Conservation (phyloP, 495 filamentous ascomycete species). For the Friedmanniomyces simplex region DNA sequence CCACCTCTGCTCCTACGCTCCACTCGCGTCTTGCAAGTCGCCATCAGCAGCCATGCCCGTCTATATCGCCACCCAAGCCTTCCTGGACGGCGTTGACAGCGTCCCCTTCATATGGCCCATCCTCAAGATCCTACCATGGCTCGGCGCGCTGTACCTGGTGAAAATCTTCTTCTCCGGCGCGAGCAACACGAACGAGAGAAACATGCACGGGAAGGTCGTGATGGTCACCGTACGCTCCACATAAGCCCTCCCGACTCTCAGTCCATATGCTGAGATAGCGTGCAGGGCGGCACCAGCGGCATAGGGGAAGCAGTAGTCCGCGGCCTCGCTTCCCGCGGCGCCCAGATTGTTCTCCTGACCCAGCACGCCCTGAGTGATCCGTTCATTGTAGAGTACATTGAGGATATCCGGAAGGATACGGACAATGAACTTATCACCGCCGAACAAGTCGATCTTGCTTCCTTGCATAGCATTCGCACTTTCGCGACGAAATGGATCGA, state of each 20-base stretch:
- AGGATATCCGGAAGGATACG: constrained; percentile 71
- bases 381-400: constrained; percentile 85
- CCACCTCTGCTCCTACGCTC: too few relatives aligned
- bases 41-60: constrained; percentile 58
- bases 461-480: constrained; percentile 72
- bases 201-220: constrained; percentile 85
- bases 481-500: constrained; percentile 99
- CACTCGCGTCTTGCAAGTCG: background rate
- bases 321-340: constrained; percentile 69
- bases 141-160: constrained; percentile 51
- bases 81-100: constrained; percentile 53
- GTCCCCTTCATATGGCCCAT: constrained; percentile 55
- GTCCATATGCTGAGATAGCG: constrained; percentile 7
- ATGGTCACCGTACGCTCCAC: constrained; percentile 66
- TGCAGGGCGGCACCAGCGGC: constrained; percentile 81
- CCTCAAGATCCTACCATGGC: constrained; percentile 48
- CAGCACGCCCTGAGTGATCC: constrained; percentile 68
- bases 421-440: constrained; percentile 86
- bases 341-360: constrained; percentile 84
- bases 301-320: constrained; percentile 69
- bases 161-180: constrained; percentile 75
- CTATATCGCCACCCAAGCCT: constrained; percentile 51
- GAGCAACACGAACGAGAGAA: constrained; percentile 61
- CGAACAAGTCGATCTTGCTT: constrained; percentile 83
- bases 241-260: background rate